Evolutionary conservation across 768 basidiomycete species (phyloP).

Genomic region (Holtermanniella nyarrowii): DNA sequence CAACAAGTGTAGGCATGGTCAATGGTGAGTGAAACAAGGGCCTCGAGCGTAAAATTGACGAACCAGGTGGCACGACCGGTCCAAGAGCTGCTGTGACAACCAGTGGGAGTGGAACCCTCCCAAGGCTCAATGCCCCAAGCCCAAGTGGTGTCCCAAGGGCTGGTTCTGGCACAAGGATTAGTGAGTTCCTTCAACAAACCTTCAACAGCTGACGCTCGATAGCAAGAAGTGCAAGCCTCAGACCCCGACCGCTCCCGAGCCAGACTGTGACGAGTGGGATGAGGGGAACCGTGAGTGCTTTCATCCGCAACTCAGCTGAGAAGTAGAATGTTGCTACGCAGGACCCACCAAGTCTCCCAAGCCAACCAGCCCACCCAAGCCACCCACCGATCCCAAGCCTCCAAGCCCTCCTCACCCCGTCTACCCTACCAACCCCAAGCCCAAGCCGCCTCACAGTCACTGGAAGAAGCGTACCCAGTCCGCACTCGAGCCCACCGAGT

Average conservation of each 20-base stretch:
- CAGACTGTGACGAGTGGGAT: constrained; percentile 31
- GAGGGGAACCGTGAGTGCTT: constrained; percentile 10
- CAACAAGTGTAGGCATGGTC: constrained; percentile 5
- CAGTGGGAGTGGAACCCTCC: constrained; percentile 1
- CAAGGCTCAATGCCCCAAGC: constrained; percentile 15
- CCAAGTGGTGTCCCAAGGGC: constrained; percentile 20
- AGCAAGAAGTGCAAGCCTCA: constrained; percentile 18
- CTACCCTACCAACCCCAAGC: background rate
- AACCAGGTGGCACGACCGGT: constrained; percentile 24
- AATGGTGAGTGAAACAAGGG: constrained; percentile 13
- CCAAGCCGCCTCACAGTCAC: constrained; percentile 12
- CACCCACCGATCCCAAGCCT: no score
- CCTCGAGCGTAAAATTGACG: constrained; percentile 2
- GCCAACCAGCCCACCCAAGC: no score
- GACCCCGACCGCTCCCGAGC: constrained; percentile 16
- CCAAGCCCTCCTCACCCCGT: no score
- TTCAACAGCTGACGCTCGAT: no score
- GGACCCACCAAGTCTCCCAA: constrained; percentile 4
- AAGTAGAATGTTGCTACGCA: constrained; percentile 14
- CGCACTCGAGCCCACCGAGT: constrained; percentile 18
- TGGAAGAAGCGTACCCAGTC: constrained; percentile 9
- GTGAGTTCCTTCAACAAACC: background rate
- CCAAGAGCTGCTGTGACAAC: constrained; percentile 17
- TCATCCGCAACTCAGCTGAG: background rate
- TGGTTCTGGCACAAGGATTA: constrained; percentile 27